Evolutionary conservation across 75 land plant species (phyloP).

Genomic region (Chamaecyparis obtusa): DNA sequence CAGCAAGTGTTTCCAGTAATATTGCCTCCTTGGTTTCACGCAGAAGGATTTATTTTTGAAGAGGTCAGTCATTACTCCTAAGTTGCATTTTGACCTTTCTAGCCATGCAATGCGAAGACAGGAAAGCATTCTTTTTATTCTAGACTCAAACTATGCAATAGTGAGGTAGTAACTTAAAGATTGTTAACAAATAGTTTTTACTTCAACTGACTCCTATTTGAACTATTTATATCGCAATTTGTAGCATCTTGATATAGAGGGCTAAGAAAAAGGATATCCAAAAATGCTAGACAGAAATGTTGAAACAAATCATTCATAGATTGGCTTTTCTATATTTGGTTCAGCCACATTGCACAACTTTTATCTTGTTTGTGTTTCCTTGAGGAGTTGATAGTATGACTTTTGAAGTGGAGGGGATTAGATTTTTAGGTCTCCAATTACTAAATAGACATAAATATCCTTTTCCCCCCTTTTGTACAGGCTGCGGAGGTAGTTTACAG

Average conservation of each 20-base stretch:
- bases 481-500: slow-evolving; percentile 38
- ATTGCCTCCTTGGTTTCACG: slow-evolving; percentile 31
- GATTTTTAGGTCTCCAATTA: background rate
- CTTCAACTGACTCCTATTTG: background rate
- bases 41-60: slow-evolving; percentile 31
- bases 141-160: background rate
- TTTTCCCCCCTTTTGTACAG: slow-evolving; percentile 17
- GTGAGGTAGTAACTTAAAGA: background rate
- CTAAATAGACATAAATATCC: background rate
- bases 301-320: background rate
- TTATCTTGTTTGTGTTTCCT: background rate
- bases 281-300: background rate
- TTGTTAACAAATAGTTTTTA: background rate
- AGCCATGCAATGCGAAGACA: background rate
- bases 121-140: background rate
- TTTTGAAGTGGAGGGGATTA: background rate
- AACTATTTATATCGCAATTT: background rate
- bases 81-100: background rate
- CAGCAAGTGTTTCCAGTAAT: slow-evolving; percentile 48
- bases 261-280: background rate
- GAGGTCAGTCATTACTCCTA: slow-evolving; percentile 22
- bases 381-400: background rate
- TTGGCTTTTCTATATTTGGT: background rate
- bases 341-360: background rate
- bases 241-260: background rate